Percentiles rank a stretch among this genome's conserved stretches.
Evolutionary conservation across 352 stramenopile genomes (phyloP).

Genomic region (Phytopythium helicoides): DNA sequence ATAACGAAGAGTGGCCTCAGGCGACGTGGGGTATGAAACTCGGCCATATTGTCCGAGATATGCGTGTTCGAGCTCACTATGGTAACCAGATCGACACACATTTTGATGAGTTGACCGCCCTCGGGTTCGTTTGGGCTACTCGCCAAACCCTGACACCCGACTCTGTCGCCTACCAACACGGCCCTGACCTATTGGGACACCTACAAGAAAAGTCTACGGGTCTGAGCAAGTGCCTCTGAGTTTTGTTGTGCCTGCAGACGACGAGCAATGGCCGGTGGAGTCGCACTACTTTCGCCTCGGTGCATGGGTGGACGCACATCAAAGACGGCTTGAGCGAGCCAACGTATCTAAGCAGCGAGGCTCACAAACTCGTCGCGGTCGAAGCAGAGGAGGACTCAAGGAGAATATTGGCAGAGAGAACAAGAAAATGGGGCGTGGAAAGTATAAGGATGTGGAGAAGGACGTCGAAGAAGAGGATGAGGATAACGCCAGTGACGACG

Average conservation of each 20-base stretch:
- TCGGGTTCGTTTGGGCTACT: constrained; percentile 93
- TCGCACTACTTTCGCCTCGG: constrained; percentile 86
- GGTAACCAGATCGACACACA: constrained; percentile 80
- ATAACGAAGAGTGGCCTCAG: constrained; percentile 72
- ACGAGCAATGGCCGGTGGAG: constrained; percentile 82
- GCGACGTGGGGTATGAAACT: constrained; percentile 85
- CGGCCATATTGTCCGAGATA: constrained; percentile 88
- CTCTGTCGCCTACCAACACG: constrained; percentile 39
- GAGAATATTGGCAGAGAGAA: too few species aligned
- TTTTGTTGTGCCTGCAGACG: constrained; percentile 74
- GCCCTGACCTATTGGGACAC: constrained; percentile 57
- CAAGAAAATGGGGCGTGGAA: too few species aligned
- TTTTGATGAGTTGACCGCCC: constrained; percentile 70
- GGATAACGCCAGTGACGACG: constrained; percentile 10
- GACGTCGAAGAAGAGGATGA: not conserved
- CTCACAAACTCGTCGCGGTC: not conserved
- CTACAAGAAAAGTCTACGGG: constrained; percentile 83
- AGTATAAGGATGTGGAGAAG: too few species aligned
- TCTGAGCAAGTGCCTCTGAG: constrained; percentile 53
- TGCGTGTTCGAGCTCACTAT: constrained; percentile 86
- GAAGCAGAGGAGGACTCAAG: too few species aligned
- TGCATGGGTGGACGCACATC: constrained; percentile 76
- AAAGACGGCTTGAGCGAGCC: constrained; percentile 8
- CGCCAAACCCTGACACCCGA: constrained; percentile 25
- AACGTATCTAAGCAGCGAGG: not conserved